Base-by-base conservation (phyloP, 2,329 filamentous ascomycete genomes). In the Westerdykella aurantiaca region DNA sequence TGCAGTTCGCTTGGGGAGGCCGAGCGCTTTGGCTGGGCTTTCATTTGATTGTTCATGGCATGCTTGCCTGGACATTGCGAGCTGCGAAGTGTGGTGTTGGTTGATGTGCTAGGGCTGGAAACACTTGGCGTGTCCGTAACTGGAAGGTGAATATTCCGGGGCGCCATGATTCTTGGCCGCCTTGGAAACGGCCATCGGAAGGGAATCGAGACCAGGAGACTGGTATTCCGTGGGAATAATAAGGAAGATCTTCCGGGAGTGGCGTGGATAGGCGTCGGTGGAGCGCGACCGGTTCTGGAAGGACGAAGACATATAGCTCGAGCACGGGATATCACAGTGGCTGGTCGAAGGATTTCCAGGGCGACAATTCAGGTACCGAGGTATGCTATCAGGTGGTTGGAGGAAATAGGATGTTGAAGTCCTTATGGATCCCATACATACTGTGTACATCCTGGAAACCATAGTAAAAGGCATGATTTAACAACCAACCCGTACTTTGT, bases 31-130 rank as follows among this genome's bases (percentile, higher is more conserved):
- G 51, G 49, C 50, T 58, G 57, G 58, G 22, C 34, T 48, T 58
- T 58, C 58, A 63, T 63, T 45, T 62, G 58, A 42, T 49, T 25
- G 34, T 17, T 38, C 34, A 35, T 33, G 31, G 42, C 38, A 37
- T 22, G 12, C 5, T 17, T 9, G 39, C 59, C 61, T 61, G 57
- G 57, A 52, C 3, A 16, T 22, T 9, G 22, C 43, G 34, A 25
- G 35, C 37, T 39, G 6, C 31, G 22, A 43, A 46, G 40, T 39
- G 34, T 37, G 43, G 40, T 39, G 22, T 43, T 35, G 14, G 25
- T 42, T 16, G n/a, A 11, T 22, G 14, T 52, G 43, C 56, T 58
- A 56, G 53, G 51, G 14, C 34, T 50, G 50, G 57, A 49, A 34
- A 6, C 12, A 4, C 31, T 40, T 47, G 39, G 40, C 49, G 49